Percentiles rank a stretch among this genome's conserved stretches.
Evolutionary conservation across 2,329 filamentous ascomycete species (phyloP).

Genomic region (Diaporthe longicolla): DNA sequence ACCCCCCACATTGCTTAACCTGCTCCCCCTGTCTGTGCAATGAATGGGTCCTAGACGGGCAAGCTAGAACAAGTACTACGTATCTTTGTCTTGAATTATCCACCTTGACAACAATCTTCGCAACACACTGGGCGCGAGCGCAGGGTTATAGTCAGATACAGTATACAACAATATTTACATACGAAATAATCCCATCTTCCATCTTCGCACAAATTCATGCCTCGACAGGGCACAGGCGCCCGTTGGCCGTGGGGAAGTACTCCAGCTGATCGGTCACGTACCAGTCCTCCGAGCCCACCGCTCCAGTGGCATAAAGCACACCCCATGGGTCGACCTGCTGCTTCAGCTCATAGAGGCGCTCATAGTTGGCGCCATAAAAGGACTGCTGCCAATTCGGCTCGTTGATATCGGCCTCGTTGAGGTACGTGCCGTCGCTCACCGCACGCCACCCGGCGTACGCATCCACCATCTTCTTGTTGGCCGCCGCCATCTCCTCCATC

Average conservation of each 20-base stretch:
- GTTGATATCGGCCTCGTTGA: constrained; percentile 37
- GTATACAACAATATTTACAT: neutral
- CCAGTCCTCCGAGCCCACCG: constrained; percentile 39
- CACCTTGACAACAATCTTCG: neutral
- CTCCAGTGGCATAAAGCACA: constrained; percentile 40
- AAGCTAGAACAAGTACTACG: neutral
- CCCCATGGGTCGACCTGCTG: constrained; percentile 41
- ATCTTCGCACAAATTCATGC: neutral
- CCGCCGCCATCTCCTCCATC: constrained; percentile 43
- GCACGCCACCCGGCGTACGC: constrained; percentile 47
- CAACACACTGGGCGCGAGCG: neutral
- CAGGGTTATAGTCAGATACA: neutral
- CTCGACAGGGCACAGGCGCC: constrained; percentile 29
- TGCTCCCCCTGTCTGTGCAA: neutral
- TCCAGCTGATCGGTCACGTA: constrained; percentile 36
- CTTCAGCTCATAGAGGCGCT: constrained; percentile 41
- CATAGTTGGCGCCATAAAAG: constrained; percentile 45
- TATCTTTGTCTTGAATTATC: neutral
- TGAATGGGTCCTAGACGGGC: no score
- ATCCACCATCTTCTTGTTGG: constrained; percentile 45
- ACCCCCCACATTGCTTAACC: neutral
- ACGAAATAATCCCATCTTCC: neutral
- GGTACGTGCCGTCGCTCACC: constrained; percentile 44
- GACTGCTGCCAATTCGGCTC: constrained; percentile 42
- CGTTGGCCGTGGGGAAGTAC: constrained; percentile 36